These are phyloP conservation scores for Ensete glaucum DNA, from an alignment of 176 grass and related monocot genomes.

Conservation along the genomic window DNA sequence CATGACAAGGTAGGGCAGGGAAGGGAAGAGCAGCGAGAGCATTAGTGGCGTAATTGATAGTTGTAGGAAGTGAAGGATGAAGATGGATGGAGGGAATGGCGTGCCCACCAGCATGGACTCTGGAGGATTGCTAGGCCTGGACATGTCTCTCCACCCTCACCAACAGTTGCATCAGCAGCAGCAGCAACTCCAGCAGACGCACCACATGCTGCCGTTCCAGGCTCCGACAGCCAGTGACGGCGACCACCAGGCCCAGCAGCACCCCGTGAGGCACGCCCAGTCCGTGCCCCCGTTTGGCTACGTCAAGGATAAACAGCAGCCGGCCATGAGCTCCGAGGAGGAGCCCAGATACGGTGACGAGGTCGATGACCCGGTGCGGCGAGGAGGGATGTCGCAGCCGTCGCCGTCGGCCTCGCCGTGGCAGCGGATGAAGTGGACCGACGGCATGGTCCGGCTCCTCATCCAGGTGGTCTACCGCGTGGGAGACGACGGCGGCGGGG, in stretches of 20 bases:
- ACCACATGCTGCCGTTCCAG: conserved; percentile 16
- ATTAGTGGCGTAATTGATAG: too few species aligned
- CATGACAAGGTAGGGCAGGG: too few species aligned
- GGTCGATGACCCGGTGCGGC: conserved; percentile 1
- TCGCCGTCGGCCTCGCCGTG: conserved; percentile 32
- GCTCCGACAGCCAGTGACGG: not conserved
- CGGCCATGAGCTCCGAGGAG: conserved; percentile 22
- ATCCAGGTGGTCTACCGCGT: conserved; percentile 67
- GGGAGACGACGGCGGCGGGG: conserved; percentile 56
- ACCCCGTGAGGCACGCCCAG: conserved; percentile 9
- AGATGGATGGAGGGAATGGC: conserved; percentile 18
- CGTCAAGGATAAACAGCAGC: not conserved
- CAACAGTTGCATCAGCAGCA: not conserved
- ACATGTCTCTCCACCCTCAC: conserved; percentile 12
- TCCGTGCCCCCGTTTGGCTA: conserved; percentile 18
- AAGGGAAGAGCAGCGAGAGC: not conserved
- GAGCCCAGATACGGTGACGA: conserved; percentile 25
- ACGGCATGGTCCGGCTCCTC: conserved; percentile 68
- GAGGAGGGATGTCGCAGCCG: conserved; percentile 9
- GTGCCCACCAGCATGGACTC: not conserved
- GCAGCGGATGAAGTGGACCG: conserved; percentile 98
- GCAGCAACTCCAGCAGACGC: not conserved
- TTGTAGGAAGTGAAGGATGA: too few species aligned
- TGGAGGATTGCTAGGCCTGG: conserved; percentile 15
- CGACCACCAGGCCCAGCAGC: not conserved